phyloP scores from a whole-genome alignment of 2,329 filamentous ascomycete genomes.

The Fusarium devonianum region DNA sequence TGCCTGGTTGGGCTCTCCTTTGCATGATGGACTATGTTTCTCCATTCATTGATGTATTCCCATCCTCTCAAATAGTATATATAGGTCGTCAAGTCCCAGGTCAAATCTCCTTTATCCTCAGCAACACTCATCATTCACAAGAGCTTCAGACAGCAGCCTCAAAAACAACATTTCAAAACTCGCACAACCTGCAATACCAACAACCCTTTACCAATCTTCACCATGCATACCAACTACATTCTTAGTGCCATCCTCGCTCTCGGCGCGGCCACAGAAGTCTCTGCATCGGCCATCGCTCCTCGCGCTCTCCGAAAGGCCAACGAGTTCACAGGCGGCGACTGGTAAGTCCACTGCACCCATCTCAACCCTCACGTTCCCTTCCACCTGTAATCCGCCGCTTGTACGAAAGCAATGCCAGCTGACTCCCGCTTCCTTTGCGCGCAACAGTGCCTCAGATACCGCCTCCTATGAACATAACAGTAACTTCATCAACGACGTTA shows the following conservation, averaged over 20 bases:
- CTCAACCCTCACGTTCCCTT: no score
- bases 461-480: slow-evolving; percentile 6
- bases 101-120: no score
- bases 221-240: slow-evolving; percentile 4
- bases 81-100: no score
- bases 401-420: no score
- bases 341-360: no score
- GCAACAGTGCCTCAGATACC: slow-evolving; percentile 3
- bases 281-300: slow-evolving; percentile 1
- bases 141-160: background rate
- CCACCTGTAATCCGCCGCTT: no score
- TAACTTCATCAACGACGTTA: slow-evolving; percentile 12
- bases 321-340: slow-evolving; percentile 3
- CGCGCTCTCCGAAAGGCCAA: slow-evolving; percentile 9
- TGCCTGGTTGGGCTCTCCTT: no score
- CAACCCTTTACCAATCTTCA: background rate
- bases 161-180: background rate
- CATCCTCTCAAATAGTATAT: no score
- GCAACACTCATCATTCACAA: slow-evolving; percentile 1
- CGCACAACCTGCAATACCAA: no score
- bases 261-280: background rate
- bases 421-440: no score
- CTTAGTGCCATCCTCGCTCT: slow-evolving; percentile 3
- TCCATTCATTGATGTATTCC: no score
- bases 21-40: no score